Percentiles rank a stretch among this genome's conserved stretches.
Evolutionary conservation across 78 protist genomes (phyloP).

Genomic region (Diacronema lutheri): DNA sequence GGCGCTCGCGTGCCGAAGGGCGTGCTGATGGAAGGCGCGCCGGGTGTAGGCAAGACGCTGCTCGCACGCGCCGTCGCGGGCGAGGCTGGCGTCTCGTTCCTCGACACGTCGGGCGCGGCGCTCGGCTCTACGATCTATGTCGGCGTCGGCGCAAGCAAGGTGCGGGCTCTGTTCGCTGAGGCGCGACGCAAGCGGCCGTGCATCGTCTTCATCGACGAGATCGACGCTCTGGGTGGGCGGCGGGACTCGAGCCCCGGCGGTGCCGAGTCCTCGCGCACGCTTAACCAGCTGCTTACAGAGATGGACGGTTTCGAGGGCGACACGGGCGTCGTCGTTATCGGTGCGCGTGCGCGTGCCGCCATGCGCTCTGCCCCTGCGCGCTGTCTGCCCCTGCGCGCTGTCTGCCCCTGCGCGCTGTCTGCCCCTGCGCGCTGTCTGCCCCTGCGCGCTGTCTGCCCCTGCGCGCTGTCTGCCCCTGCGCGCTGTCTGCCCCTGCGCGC

Average conservation of each 20-base stretch:
- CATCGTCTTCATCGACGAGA: constrained; percentile 91
- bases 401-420: too few species aligned
- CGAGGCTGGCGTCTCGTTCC: constrained; percentile 72
- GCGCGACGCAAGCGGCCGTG: constrained; percentile 85
- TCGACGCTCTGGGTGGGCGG: constrained; percentile 83
- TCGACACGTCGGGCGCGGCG: constrained; percentile 16
- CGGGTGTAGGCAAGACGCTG: constrained; percentile 96
- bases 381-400: too few species aligned
- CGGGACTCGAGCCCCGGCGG: constrained; percentile 17
- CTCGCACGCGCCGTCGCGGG: constrained; percentile 88
- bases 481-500: too few species aligned
- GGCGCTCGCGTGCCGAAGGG: constrained; percentile 44
- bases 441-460: too few species aligned
- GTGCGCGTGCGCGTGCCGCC: too few species aligned
- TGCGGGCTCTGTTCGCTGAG: constrained; percentile 67
- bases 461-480: too few species aligned
- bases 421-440: too few species aligned
- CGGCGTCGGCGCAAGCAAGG: constrained; percentile 74
- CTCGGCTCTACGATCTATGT: constrained; percentile 74
- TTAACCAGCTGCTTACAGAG: constrained; percentile 89
- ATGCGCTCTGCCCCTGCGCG: too few species aligned
- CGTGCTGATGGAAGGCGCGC: constrained; percentile 91
- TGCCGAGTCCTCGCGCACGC: constrained; percentile 84
- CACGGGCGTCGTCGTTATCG: constrained; percentile 83
- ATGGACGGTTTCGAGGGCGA: constrained; percentile 91